Conservation (phyloP, 768 basidiomycete species). For the Lactifluus hygrophoroides region DNA sequence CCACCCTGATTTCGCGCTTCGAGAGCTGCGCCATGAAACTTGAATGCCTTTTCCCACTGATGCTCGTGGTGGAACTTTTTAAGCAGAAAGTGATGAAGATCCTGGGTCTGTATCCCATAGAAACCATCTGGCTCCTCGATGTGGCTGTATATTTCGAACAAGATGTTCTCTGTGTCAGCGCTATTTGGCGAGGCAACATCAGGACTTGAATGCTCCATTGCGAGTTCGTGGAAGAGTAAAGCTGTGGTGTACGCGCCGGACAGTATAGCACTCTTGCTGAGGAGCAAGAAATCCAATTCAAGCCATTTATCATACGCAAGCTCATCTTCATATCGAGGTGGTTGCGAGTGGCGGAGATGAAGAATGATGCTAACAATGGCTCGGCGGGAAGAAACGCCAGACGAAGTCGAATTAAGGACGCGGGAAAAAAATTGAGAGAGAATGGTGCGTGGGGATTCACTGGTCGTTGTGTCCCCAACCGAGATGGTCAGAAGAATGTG, state of each 20-base stretch:
- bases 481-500: constrained; percentile 45
- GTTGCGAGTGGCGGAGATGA: constrained; percentile 65
- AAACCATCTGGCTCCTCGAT: constrained; percentile 99
- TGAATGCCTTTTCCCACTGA: constrained; percentile 87
- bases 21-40: constrained; percentile 77
- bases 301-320: constrained; percentile 77
- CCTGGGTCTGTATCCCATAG: constrained; percentile 78
- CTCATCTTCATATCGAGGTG: constrained; percentile 30
- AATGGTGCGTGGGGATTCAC: constrained; percentile 24
- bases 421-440: constrained; percentile 49
- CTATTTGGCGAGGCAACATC: constrained; percentile 26
- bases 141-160: constrained; percentile 89
- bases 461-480: constrained; percentile 21
- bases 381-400: constrained; percentile 37
- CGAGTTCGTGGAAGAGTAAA: constrained; percentile 81
- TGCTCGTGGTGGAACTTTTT: constrained; percentile 87
- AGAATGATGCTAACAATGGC: constrained; percentile 69
- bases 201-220: constrained; percentile 38
- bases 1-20: constrained; percentile 46
- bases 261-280: constrained; percentile 63
- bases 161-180: constrained; percentile 48
- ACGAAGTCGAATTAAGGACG: constrained; percentile 36
- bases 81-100: constrained; percentile 73
- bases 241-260: constrained; percentile 87
- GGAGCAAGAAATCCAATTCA: constrained; percentile 57